Evolutionary conservation across 306 rosid genomes (phyloP).

Genomic region (Sechiopsis laciniata): DNA sequence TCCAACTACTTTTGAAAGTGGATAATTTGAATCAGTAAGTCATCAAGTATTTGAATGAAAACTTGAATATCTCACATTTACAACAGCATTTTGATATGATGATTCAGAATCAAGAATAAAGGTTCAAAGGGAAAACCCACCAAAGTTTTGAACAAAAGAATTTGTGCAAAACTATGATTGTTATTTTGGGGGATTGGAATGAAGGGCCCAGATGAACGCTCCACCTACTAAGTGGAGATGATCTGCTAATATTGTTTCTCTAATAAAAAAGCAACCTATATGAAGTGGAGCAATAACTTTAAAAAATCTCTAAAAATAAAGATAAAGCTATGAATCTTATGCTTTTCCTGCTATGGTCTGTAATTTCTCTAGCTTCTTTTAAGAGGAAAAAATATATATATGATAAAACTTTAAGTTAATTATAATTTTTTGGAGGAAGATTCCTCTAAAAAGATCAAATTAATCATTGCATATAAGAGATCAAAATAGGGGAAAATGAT

Average conservation of each 20-base stretch:
- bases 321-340: conserved; percentile 17
- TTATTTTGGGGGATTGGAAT: background rate
- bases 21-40: too few species aligned
- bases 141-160: too few species aligned
- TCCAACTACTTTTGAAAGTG: too few species aligned
- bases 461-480: conserved; percentile 4
- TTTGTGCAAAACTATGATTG: background rate
- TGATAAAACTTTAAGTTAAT: conserved; percentile 1
- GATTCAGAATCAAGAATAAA: background rate
- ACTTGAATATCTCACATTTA: background rate
- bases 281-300: conserved; percentile 17
- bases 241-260: background rate
- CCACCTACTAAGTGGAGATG: conserved; percentile 15
- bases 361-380: conserved; percentile 19
- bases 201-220: conserved; percentile 6
- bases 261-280: background rate
- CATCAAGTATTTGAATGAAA: too few species aligned
- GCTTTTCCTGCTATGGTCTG: conserved; percentile 22
- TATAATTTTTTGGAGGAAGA: conserved; percentile 16
- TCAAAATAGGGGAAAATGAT: conserved; percentile 2
- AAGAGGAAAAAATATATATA: background rate
- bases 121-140: background rate
- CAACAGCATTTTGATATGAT: background rate
- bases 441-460: conserved; percentile 1
- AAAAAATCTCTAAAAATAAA: background rate